Percentiles rank a stretch among this genome's conserved stretches.
Evolutionary conservation across 768 basidiomycete species (phyloP).

Genomic region (Lactarius akahatsu): DNA sequence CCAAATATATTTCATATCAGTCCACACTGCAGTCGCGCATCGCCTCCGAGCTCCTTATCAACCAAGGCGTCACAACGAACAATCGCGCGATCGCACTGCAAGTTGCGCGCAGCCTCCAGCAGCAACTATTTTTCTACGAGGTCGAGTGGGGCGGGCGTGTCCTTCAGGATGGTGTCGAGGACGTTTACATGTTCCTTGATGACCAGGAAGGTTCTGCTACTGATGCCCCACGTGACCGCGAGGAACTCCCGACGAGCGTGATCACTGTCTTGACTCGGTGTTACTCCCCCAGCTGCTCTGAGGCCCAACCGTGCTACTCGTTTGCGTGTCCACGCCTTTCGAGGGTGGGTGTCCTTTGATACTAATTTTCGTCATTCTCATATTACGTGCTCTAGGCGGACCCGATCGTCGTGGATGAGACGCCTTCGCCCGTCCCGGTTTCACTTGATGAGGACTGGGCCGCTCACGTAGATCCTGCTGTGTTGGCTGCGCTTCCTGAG

Average conservation of each 20-base stretch:
- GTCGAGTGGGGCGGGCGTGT: conserved; percentile 90
- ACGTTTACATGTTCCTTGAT: conserved; percentile 91
- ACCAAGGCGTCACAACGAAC: conserved; percentile 68
- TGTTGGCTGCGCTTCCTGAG: conserved; percentile 59
- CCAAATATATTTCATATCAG: conserved; percentile 41
- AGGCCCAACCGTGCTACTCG: conserved; percentile 79
- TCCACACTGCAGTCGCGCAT: conserved; percentile 87
- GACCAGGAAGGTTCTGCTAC: conserved; percentile 63
- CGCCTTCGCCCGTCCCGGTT: conserved; percentile 5
- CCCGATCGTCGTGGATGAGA: conserved; percentile 15
- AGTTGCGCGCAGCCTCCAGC: conserved; percentile 87
- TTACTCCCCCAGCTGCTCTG: conserved; percentile 83
- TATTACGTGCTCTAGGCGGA: conserved; percentile 5
- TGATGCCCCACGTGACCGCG: conserved; percentile 58
- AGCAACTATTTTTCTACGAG: conserved; percentile 93
- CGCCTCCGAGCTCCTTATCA: conserved; percentile 75
- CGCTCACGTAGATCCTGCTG: conserved; percentile 47
- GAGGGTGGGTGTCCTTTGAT: conserved; percentile 44
- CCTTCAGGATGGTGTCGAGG: conserved; percentile 84
- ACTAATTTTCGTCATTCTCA: conserved; percentile 7
- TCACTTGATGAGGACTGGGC: conserved; percentile 48
- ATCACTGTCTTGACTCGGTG: conserved; percentile 88
- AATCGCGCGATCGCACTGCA: conserved; percentile 83
- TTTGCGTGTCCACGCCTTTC: conserved; percentile 64
- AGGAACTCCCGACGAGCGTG: conserved; percentile 84